Evolutionary conservation across 208 protist species (phyloP), one percentile per base, ranked within the genome.

Genomic region (Trypanosoma lewisi): DNA sequence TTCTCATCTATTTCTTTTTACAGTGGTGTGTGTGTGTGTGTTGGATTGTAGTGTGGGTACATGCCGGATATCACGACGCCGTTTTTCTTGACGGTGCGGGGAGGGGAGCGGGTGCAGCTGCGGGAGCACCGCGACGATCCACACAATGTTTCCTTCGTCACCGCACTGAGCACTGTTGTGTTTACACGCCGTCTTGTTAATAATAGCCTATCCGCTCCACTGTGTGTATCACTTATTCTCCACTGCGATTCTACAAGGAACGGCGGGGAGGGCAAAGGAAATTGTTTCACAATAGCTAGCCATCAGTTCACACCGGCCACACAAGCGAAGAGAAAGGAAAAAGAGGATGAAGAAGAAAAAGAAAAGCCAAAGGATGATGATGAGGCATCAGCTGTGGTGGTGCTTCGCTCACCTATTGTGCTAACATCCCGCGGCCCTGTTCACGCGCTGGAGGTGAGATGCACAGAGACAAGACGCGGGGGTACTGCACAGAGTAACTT

Each of bases 1-100:
- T 51, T 51, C 6, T 8, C 23, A 16, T 51, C 28, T 51, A 8
- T 30, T 19, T 27, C 12, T 27, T 19, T 7, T 30, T 27, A 16
- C 17, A 31, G 25, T 52, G 17, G 48, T 34, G 30, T n/a, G 9
- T 21, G 5, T 44, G 21, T 47, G 23, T 6, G 4, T 6, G 17
- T 52, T 4, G 23, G 19, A 27, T 16, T 16, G 27, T 37, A 50
- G 27, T 14, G 11, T 8, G 50, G 5, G 0, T 23, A 17, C 3
- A 61, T 61, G 55, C 37, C 55, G 14, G 28, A 61, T 3, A 23
- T 61, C 16, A 39, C 41, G 19, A 61, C 55, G 36, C 37, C 55
- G 37, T 48, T 61, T 37, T 50, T 61, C 37, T 5, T 50, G 17
- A 50, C 37, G 21, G 16, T 61, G 4, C 36, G 31, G 8, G 41